A percentile compares a stretch with the other conserved stretches of the same genome.
These are phyloP conservation scores for Euclidium syriacum DNA, from an alignment of 345 rosid species.

Conservation along the genomic window DNA sequence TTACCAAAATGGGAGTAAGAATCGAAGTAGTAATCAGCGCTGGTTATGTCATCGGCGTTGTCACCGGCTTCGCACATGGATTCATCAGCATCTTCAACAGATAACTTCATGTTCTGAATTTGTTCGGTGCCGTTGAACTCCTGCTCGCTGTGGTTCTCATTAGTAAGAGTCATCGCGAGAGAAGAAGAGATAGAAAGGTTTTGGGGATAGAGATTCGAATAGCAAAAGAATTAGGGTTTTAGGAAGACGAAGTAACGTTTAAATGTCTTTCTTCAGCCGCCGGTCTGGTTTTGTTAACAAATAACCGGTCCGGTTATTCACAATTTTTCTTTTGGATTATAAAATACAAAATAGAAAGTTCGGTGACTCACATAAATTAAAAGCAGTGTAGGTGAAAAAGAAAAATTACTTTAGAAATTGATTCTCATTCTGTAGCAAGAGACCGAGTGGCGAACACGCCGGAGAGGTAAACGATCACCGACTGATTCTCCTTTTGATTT, in stretches of 20 bases:
- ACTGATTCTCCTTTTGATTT: neutral
- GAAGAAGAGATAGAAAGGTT: neutral
- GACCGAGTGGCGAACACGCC: slow-evolving; percentile 4
- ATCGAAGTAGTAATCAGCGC: slow-evolving; percentile 95
- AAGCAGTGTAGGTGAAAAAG: neutral
- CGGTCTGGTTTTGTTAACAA: neutral
- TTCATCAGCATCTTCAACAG: slow-evolving; percentile 42
- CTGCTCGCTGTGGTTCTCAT: slow-evolving; percentile 31
- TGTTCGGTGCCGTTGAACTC: slow-evolving; percentile 6
- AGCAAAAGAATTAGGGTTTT: slow-evolving; percentile 25
- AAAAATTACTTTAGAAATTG: neutral
- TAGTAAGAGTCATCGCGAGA: slow-evolving; percentile 32
- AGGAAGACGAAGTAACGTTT: neutral
- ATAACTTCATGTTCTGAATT: slow-evolving; percentile 31
- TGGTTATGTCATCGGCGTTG: slow-evolving; percentile 49
- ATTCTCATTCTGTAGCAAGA: neutral
- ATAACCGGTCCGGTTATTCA: neutral
- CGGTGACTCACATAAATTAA: neutral
- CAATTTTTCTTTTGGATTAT: too few relatives aligned
- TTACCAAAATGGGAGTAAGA: slow-evolving; percentile 94
- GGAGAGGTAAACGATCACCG: slow-evolving; percentile 13
- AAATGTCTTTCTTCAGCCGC: neutral
- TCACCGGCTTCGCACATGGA: slow-evolving; percentile 45
- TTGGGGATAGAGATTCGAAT: slow-evolving; percentile 6
- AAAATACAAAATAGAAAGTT: too few relatives aligned